Base-by-base conservation (phyloP, 2,329 filamentous ascomycete species). In the Neopestalotiopsis sp. region DNA sequence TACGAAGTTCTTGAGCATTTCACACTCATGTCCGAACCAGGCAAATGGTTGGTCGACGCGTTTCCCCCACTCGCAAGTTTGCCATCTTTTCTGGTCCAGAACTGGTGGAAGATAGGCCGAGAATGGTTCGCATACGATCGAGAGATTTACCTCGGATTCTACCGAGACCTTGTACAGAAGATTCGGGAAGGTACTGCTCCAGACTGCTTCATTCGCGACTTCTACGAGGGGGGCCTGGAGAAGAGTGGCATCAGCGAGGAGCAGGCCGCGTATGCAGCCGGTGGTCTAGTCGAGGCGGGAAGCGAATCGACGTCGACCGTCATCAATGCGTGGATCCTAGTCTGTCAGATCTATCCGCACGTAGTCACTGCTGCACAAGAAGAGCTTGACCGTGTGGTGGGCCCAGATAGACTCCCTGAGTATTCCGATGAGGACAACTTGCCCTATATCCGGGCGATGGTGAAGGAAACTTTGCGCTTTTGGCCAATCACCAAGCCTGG, bases 381-480 rank as follows among this genome's bases (percentile, higher is more conserved):
- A 49, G 86, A 89, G 74, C 79, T 89, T 17, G 87, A 89, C 71
- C 75, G 79, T 5, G 84, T 88, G 1, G 85, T 84, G 65, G 85
- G 85, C n/a, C 63, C 70, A 1, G 81, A 85, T 64, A 80, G 83
- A 34, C 81, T 88, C 77, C 86, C 86, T 0, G 81, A 73, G 17
- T 79, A 84, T 59, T 75, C 79, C 9, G 85, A 89, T 70, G 77
- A 79, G 67, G 65, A 71, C 10, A 76, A 81, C 14, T 75, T 89
- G 20, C 86, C 85, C 0, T 86, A 83, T 1, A 80, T 88, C 6
- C 79, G 86, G 17, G 86, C 85, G 1, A 84, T 84, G 28, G 77
- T 88, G 38, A 88, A 88, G 75, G 87, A 89, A 76, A 85, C 83
- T n/a, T 75, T 88, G 32, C 79, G 87, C 34, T 89, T 86, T 86